Evolutionary conservation across 2,329 filamentous ascomycete genomes (phyloP), one percentile per base, ranked within the genome.

Genomic region (Colletotrichum sp.): DNA sequence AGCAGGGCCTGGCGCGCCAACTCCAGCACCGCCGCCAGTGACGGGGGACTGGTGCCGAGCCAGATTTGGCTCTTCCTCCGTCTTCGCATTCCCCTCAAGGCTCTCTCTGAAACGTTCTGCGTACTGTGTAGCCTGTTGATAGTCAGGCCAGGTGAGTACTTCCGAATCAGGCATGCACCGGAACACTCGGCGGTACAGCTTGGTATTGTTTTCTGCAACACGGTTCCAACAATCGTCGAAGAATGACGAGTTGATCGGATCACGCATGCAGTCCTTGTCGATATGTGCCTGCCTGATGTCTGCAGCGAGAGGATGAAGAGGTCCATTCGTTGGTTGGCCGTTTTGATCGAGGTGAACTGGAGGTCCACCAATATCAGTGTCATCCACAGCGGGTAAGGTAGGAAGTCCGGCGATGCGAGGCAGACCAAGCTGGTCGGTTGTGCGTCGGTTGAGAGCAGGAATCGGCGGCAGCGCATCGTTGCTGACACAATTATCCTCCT

Each of bases 81-180:
- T 87, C 80, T 80, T 88, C 79, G 80, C 88, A 83, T 88, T 95
- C 84, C 86, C 87, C 64, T 89, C 88, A 89, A 91, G 91, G 81
- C 87, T 90, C 80, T 94, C 93, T 72, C 91, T 90, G 87, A 99
- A 98, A 62, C 93, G 91, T 79, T 94, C 92, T 21, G 90, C 90
- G 83, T 98, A 99, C 6, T 92, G 90, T 70, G 91, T 89, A 81
- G 94, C 98, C 79, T 98, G 94, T 78, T 95, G 94, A 85, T 99
- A 99, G 78, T 98, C 95, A 79, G 94, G 93, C 97, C 97, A 99
- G 59, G 94, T 96, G 78, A 92, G 93, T 30, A 98, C 97, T 82
- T 98, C 95, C 68, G 93, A 98, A 83, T 99, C 97, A 2, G 97
- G 97, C 95, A 98, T 98, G 85, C 96, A 98, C 63, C 96, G 93